Base-by-base conservation (phyloP, 305 asterid genomes). In the Solanum aculeatissimum region DNA sequence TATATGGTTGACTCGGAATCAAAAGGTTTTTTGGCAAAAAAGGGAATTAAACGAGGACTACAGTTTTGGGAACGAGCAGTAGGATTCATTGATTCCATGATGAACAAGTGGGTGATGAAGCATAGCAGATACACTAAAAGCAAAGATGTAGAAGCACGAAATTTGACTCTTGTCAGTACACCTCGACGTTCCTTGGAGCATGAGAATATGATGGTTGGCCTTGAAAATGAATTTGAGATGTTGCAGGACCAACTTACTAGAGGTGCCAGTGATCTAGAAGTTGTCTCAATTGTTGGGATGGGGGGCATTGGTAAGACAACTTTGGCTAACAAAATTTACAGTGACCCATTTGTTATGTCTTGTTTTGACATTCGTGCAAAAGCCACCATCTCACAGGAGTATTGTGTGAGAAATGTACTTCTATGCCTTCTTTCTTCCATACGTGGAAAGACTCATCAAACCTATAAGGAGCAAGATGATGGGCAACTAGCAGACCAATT, bases 291-390 rank as follows among this genome's bases (percentile, higher is more conserved):
- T 40, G 80, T 65, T 2, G 84, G 86, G 3, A 66, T 77, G 84
- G 84, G 69, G 4, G 86, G 84, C 42, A 51, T 78, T 1, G 72
- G 84, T 7, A 84, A 77, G 55, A 84, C 84, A 29, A 78, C 84
- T 14, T 2, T 78, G 32, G 84, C 86, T 11, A 53, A 51, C 2
- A 79, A 21, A 15, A 7, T 79, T 5, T 84, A n/a, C 0, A 10
- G 13, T 21, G 70, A 84, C 35, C 18, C 79, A 6, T 35, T 77
- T 19, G 8, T 65, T 4, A 10, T 12, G 21, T 38, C 71, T 53
- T 60, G 0, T 7, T 79, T 79, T 35, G 47, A 51, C 18, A 40
- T 66, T 53, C 16, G 72, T 35, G 84, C 70, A 45, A 78, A 40
- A 53, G 55, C 8, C 11, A 51, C 21, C 6, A 10, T 85, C 0